A percentile compares a stretch with the other conserved stretches of the same genome.
Conservation (phyloP, 768 basidiomycete genomes). For the Suillus spraguei region DNA sequence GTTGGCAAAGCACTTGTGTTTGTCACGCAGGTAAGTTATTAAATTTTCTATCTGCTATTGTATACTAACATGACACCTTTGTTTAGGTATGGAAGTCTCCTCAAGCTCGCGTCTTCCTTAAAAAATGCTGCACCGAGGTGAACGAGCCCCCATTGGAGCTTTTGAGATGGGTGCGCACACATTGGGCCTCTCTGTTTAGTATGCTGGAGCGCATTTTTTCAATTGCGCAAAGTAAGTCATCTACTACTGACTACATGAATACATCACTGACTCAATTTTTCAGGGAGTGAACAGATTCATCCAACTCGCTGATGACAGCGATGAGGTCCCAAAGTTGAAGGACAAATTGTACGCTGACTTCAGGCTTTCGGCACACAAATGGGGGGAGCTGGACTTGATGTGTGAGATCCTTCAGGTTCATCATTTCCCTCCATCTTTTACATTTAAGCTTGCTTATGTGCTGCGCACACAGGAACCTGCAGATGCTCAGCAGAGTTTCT, state of each 20-base stretch:
- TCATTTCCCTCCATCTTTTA: too few relatives aligned
- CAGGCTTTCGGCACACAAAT: slow-evolving; percentile 22
- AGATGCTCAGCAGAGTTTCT: not conserved
- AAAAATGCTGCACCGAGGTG: not conserved
- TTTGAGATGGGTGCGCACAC: not conserved
- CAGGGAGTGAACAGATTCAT: slow-evolving; percentile 9
- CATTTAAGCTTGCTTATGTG: too few relatives aligned
- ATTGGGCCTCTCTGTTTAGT: not conserved
- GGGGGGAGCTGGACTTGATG: slow-evolving; percentile 27
- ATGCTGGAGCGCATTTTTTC: not conserved
- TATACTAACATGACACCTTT: too few relatives aligned
- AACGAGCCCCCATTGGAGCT: not conserved
- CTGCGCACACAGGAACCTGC: slow-evolving; percentile 11
- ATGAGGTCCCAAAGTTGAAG: slow-evolving; percentile 5
- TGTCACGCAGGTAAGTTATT: not conserved
- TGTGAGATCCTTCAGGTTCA: slow-evolving; percentile 24
- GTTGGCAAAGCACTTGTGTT: not conserved
- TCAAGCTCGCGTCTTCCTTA: not conserved
- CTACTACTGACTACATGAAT: not conserved
- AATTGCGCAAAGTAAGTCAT: not conserved
- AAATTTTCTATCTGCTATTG: too few relatives aligned
- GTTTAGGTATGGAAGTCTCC: not conserved
- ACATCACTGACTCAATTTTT: not conserved
- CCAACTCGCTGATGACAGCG: slow-evolving; percentile 23
- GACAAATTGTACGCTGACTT: slow-evolving; percentile 15